A percentile compares a stretch with the other conserved stretches of the same genome.
Evolutionary conservation across 106 monocot species (phyloP).

Genomic region (Dioscorea dumetorum): DNA sequence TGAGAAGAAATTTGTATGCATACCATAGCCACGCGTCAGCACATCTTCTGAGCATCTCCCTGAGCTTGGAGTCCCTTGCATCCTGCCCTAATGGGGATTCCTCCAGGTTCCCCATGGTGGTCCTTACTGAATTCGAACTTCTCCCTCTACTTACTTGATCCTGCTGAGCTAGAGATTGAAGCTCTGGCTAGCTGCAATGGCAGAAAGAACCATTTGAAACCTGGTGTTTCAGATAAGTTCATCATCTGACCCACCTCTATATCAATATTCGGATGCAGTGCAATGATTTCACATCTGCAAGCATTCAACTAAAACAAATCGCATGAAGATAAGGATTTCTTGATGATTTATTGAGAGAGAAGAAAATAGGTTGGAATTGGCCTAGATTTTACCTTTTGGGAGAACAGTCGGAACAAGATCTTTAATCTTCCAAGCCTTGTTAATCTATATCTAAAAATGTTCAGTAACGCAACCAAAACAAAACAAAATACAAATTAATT

Average conservation of each 20-base stretch:
- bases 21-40: constrained; percentile 34
- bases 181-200: constrained; percentile 11
- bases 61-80: constrained; percentile 40
- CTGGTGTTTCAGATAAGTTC: constrained; percentile 26
- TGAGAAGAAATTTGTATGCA: neutral
- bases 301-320: neutral
- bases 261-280: constrained; percentile 33
- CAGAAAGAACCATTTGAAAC: neutral
- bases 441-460: constrained; percentile 50
- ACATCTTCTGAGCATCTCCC: constrained; percentile 34
- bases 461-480: too few species aligned
- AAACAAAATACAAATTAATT: neutral
- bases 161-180: constrained; percentile 48
- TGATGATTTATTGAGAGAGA: too few species aligned
- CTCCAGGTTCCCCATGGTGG: constrained; percentile 58
- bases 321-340: too few species aligned
- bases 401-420: constrained; percentile 43
- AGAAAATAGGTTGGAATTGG: constrained; percentile 25
- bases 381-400: constrained; percentile 64
- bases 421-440: constrained; percentile 58
- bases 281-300: constrained; percentile 63
- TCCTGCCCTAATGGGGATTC: constrained; percentile 37
- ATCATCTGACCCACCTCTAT: constrained; percentile 43
- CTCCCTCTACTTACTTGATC: constrained; percentile 32
- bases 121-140: constrained; percentile 38